Evolutionary conservation across 2,329 filamentous ascomycete genomes (phyloP).

Genomic region (Lachnellula subtilissima): DNA sequence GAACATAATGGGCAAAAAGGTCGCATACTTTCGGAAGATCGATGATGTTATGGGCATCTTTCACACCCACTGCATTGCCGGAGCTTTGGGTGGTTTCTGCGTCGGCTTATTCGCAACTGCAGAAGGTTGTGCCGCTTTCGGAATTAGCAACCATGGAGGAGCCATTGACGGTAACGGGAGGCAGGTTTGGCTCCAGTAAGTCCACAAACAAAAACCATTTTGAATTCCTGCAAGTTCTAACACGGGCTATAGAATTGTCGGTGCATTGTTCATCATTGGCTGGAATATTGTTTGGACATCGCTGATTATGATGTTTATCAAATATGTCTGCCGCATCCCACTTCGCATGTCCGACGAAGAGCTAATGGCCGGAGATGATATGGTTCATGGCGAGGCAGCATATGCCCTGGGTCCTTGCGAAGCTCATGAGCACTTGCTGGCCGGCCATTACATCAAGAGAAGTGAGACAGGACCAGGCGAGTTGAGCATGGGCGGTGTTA

Average conservation of each 20-base stretch:
- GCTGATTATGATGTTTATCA: slow-evolving; percentile 46
- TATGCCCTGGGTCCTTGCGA: slow-evolving; percentile 18
- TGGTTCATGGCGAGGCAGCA: slow-evolving; percentile 44
- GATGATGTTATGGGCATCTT: slow-evolving; percentile 50
- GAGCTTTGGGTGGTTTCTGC: slow-evolving; percentile 41
- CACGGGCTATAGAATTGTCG: slow-evolving; percentile 33
- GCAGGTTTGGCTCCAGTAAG: slow-evolving; percentile 43
- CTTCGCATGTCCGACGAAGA: slow-evolving; percentile 44
- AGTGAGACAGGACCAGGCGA: slow-evolving; percentile 9
- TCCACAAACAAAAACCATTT: neutral
- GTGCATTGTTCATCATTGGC: slow-evolving; percentile 44
- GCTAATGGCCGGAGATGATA: slow-evolving; percentile 42
- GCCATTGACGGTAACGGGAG: slow-evolving; percentile 46
- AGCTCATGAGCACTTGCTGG: slow-evolving; percentile 16
- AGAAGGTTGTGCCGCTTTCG: slow-evolving; percentile 44
- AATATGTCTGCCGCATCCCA: slow-evolving; percentile 43
- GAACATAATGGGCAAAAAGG: slow-evolving; percentile 42
- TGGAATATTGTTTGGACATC: slow-evolving; percentile 48
- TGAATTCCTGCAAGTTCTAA: neutral
- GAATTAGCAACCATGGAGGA: slow-evolving; percentile 40
- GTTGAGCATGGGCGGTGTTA: slow-evolving; percentile 15
- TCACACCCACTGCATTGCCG: slow-evolving; percentile 46
- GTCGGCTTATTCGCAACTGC: slow-evolving; percentile 43
- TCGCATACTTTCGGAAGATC: slow-evolving; percentile 54
- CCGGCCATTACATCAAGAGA: slow-evolving; percentile 14